These are phyloP conservation scores for Geosmithia morbida DNA, from an alignment of 2,329 filamentous ascomycete species.

Conservation along the genomic window DNA sequence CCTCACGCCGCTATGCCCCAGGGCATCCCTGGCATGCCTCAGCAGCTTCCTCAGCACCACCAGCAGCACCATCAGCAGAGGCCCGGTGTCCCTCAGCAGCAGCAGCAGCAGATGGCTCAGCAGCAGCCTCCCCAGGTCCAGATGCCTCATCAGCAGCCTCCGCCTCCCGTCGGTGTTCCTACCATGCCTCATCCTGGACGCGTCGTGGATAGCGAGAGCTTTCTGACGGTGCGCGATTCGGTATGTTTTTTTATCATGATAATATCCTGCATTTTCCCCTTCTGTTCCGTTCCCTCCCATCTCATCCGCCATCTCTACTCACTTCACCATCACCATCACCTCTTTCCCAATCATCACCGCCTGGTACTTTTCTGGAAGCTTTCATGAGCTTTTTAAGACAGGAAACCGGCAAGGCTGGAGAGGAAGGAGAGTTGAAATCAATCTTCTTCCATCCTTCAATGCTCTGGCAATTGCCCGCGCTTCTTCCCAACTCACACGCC, in stretches of 20 bases:
- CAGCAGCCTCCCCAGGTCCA: conserved; percentile 7
- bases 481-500: background rate
- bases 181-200: conserved; percentile 10
- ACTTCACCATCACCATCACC: too few species aligned
- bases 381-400: too few species aligned
- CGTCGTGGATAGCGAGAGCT: conserved; percentile 57
- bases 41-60: conserved; percentile 8
- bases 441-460: background rate
- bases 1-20: conserved; percentile 22
- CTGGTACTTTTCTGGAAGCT: too few species aligned
- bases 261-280: conserved; percentile 2
- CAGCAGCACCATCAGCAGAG: conserved; percentile 5
- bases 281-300: background rate
- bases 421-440: background rate
- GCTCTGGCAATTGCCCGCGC: background rate
- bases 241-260: conserved; percentile 45
- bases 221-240: conserved; percentile 66
- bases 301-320: background rate
- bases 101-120: conserved; percentile 3
- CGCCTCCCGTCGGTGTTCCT: conserved; percentile 1
- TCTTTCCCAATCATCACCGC: too few species aligned
- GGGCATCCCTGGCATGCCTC: conserved; percentile 14
- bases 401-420: too few species aligned
- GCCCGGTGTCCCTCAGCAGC: conserved; percentile 5
- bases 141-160: conserved; percentile 5